phyloP scores from a whole-genome alignment of 1,284 basidiomycete species.

The Cryptococcus jaspeensis region DNA sequence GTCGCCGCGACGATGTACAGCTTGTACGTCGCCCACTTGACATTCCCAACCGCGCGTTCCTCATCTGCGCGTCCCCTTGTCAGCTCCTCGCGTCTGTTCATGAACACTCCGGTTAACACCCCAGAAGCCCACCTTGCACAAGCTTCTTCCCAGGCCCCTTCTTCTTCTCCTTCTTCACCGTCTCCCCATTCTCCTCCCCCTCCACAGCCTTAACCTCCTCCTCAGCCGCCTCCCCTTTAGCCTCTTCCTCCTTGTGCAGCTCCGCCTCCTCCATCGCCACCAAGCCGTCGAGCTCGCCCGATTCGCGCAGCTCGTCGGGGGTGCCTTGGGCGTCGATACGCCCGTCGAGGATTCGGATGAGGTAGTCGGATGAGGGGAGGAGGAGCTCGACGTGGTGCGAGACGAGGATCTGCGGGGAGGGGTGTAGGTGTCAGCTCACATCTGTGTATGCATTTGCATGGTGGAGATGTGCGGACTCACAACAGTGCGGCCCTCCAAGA shows the following conservation, averaged over 20 bases:
- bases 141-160: constrained; percentile 44
- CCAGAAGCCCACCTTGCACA: constrained; percentile 32
- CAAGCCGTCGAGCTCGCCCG: constrained; percentile 55
- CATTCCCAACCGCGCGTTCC: constrained; percentile 67
- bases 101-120: not conserved
- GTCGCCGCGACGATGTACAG: constrained; percentile 62
- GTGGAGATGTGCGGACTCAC: constrained; percentile 23
- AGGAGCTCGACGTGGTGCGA: constrained; percentile 81
- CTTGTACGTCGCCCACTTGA: constrained; percentile 76
- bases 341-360: constrained; percentile 66
- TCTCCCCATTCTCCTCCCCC: constrained; percentile 42
- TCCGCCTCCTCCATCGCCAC: constrained; percentile 50
- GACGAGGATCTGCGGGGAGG: constrained; percentile 62
- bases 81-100: not conserved
- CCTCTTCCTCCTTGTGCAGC: constrained; percentile 56
- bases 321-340: constrained; percentile 60
- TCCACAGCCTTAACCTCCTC: constrained; percentile 32
- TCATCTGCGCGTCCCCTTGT: constrained; percentile 28
- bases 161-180: constrained; percentile 40
- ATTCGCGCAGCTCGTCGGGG: constrained; percentile 59
- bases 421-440: not conserved
- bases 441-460: not conserved
- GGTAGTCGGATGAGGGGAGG: constrained; percentile 60
- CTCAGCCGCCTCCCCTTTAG: constrained; percentile 52
- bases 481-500: constrained; percentile 67